These are phyloP conservation scores for Roridomyces roridus DNA, from an alignment of 768 basidiomycete species.

Conservation along the genomic window DNA sequence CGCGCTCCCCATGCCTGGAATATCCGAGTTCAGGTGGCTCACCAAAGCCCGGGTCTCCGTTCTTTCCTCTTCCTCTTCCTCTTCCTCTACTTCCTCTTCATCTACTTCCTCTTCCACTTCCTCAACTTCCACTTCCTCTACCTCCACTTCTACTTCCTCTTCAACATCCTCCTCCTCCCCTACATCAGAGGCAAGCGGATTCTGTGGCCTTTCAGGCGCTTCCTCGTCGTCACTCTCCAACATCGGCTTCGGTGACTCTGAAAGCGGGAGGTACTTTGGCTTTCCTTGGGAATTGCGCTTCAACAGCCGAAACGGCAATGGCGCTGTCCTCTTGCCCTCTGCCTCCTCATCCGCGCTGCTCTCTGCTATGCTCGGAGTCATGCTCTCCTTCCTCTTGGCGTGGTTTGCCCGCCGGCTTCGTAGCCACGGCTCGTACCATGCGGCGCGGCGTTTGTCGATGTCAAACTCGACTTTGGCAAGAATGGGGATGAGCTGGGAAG, in stretches of 20 bases:
- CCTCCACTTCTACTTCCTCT: too few relatives aligned
- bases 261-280: slow-evolving; percentile 42
- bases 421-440: slow-evolving; percentile 89
- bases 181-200: too few relatives aligned
- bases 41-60: slow-evolving; percentile 37
- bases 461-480: slow-evolving; percentile 97
- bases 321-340: background rate
- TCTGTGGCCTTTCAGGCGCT: background rate
- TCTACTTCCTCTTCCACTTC: too few relatives aligned
- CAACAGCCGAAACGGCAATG: slow-evolving; percentile 14
- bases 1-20: slow-evolving; percentile 39
- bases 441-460: slow-evolving; percentile 79
- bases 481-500: slow-evolving; percentile 64
- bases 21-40: slow-evolving; percentile 31
- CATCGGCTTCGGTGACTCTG: slow-evolving; percentile 30
- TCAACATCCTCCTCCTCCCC: too few relatives aligned
- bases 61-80: slow-evolving; percentile 32
- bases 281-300: slow-evolving; percentile 1
- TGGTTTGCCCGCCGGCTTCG: slow-evolving; percentile 67
- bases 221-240: slow-evolving; percentile 39
- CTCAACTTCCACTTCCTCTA: too few relatives aligned
- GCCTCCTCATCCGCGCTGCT: slow-evolving; percentile 11
- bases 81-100: too few relatives aligned
- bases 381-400: slow-evolving; percentile 61
- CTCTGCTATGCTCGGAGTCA: slow-evolving; percentile 31